Evolutionary conservation across 345 rosid species (phyloP).

Genomic region (Populus alba): DNA sequence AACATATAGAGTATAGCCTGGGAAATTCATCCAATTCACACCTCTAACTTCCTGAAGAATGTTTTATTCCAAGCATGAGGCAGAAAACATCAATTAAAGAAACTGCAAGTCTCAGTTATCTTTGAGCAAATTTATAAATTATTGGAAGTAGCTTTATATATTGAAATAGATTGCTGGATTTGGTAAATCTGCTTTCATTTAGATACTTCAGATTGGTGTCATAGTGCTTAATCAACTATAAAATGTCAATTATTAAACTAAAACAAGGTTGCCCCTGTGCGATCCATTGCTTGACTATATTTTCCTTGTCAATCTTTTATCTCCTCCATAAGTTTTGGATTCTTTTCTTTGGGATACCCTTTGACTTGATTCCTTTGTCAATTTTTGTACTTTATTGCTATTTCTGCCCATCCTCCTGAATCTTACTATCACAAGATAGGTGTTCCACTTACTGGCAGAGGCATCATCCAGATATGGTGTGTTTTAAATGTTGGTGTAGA

Average conservation of each 20-base stretch:
- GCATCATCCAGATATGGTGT: slow-evolving; percentile 83
- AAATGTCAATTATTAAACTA: no score
- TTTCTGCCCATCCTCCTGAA: slow-evolving; percentile 86
- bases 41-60: background rate
- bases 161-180: background rate
- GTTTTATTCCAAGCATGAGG: background rate
- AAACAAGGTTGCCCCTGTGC: no score
- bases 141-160: background rate
- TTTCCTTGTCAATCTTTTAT: no score
- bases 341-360: no score
- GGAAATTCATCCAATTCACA: background rate
- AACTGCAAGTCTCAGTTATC: no score
- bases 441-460: slow-evolving; percentile 66
- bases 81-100: background rate
- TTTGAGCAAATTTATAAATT: no score
- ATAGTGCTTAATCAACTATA: no score
- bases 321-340: no score
- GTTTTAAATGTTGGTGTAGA: slow-evolving; percentile 41
- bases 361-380: no score
- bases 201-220: no score
- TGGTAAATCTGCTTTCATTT: no score
- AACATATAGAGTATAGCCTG: background rate
- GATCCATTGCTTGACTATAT: no score
- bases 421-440: slow-evolving; percentile 71
- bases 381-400: slow-evolving; percentile 57